Conservation (phyloP, 345 rosid genomes). For the Citrus sinensis region DVS_A1.0 CM039167.1:29363001-29363500, state of each 20-base stretch:
- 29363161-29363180: slow-evolving; percentile 23
- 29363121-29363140: slow-evolving; percentile 28
- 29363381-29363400: slow-evolving; percentile 21
- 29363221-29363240: slow-evolving; percentile 24
- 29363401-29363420: slow-evolving; percentile 33
- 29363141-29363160: slow-evolving; percentile 36
- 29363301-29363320: background rate
- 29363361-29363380: slow-evolving; percentile 15
- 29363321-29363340: background rate
- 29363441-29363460: slow-evolving; percentile 10
- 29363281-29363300: background rate
- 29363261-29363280: slow-evolving; percentile 9
- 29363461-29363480: slow-evolving; percentile 7
- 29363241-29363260: slow-evolving; percentile 27
- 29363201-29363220: slow-evolving; percentile 20
- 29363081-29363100: background rate
- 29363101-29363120: background rate
- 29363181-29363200: slow-evolving; percentile 14
- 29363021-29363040: slow-evolving; percentile 34
- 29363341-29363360: background rate
- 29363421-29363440: slow-evolving; percentile 30
- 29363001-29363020: slow-evolving; percentile 17
- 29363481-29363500: slow-evolving; percentile 33
- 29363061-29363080: background rate
- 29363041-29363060: slow-evolving; percentile 9